A percentile compares a stretch with the other conserved stretches of the same genome.
Conservation (phyloP, 768 basidiomycete genomes). For the Psilocybe azurescens region DNA sequence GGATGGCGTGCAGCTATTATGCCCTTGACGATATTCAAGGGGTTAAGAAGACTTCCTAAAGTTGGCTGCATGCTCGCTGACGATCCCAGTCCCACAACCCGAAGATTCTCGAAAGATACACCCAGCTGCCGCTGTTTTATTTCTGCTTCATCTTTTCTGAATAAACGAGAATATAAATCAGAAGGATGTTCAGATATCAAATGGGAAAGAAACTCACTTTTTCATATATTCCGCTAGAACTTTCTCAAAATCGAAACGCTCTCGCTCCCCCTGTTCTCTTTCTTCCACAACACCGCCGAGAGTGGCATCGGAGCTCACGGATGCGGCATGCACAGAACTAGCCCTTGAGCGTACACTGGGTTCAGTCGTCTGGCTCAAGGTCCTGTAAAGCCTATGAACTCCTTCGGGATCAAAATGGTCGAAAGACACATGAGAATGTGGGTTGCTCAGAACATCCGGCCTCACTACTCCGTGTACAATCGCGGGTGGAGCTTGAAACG, state of each 20-base stretch:
- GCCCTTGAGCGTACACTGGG: not conserved
- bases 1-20: constrained; percentile 61
- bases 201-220: constrained; percentile 33
- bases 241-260: constrained; percentile 44
- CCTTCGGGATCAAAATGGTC: constrained; percentile 63
- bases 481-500: not conserved
- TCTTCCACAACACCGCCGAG: constrained; percentile 21
- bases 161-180: not conserved
- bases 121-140: constrained; percentile 62
- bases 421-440: constrained; percentile 40
- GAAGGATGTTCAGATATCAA: not conserved
- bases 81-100: constrained; percentile 63
- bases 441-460: not conserved
- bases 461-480: not conserved
- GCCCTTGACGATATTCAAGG: constrained; percentile 43
- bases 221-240: constrained; percentile 33
- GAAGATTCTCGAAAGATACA: constrained; percentile 61
- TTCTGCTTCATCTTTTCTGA: constrained; percentile 52
- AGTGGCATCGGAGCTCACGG: constrained; percentile 30
- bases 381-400: constrained; percentile 43
- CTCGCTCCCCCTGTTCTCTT: not conserved
- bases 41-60: constrained; percentile 68
- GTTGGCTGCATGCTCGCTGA: constrained; percentile 61
- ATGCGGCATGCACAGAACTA: constrained; percentile 25
- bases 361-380: constrained; percentile 32